Conservation (phyloP, 345 rosid species). For the Erysimum cheiranthoides region DNA sequence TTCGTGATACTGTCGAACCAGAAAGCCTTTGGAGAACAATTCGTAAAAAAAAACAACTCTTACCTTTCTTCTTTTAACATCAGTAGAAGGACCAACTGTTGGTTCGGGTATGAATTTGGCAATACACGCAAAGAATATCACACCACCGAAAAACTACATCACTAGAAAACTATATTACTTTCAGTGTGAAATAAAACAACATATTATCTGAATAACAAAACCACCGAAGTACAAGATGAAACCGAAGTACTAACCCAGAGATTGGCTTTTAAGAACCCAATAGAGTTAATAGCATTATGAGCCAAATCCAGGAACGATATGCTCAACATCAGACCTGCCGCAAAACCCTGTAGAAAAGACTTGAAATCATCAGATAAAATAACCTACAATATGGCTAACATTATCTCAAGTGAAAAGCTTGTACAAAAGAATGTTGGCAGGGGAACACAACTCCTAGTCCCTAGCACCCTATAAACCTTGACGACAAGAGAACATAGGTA, state of each 20-base stretch:
- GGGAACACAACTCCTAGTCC: background rate
- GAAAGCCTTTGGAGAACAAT: conserved; percentile 18
- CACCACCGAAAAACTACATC: conserved; percentile 91
- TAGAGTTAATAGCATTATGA: conserved; percentile 94
- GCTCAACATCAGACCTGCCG: conserved; percentile 97
- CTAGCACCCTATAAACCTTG: conserved; percentile 15
- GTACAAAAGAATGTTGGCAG: background rate
- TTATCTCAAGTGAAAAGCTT: background rate
- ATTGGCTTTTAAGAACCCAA: conserved; percentile 92
- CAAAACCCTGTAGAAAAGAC: conserved; percentile 78
- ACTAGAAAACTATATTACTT: conserved; percentile 44
- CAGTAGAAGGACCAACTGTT: conserved; percentile 60
- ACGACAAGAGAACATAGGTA: conserved; percentile 10
- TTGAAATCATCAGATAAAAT: conserved; percentile 37
- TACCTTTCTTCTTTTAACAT: conserved; percentile 78
- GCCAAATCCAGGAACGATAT: conserved; percentile 97
- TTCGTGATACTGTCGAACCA: conserved; percentile 33
- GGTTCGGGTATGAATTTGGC: conserved; percentile 96
- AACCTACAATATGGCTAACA: conserved; percentile 11
- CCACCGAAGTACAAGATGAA: conserved; percentile 31
- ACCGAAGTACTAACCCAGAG: conserved; percentile 78
- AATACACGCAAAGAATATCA: conserved; percentile 79
- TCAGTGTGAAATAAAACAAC: conserved; percentile 25
- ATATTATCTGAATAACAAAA: conserved; percentile 1
- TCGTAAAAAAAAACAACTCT: conserved; percentile 15